Percentiles rank a stretch among this genome's conserved stretches.
phyloP scores from a whole-genome alignment of 306 rosid genomes.

The Citrullus amarus region DNA sequence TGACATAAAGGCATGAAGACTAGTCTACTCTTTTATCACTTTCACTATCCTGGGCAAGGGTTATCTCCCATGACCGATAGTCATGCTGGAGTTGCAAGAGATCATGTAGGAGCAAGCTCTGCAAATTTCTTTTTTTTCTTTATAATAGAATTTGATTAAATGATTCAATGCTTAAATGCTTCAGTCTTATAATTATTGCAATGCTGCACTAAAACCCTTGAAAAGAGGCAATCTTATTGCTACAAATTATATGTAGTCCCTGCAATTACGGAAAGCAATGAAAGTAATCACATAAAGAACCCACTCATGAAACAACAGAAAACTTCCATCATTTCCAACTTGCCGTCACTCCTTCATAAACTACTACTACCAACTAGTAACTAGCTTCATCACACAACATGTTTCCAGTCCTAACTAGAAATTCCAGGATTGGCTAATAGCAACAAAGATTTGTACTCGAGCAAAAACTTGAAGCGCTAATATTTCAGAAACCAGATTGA shows the following conservation, averaged over 20 bases:
- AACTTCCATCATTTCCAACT: background rate
- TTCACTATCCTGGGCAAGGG: background rate
- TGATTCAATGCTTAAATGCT: background rate
- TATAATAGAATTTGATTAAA: background rate
- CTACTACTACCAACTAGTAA: background rate
- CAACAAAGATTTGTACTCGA: background rate
- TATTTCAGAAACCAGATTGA: background rate
- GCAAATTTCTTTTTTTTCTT: background rate
- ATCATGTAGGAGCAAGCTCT: background rate
- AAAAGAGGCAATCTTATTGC: background rate
- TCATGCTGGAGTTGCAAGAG: background rate
- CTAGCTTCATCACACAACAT: background rate
- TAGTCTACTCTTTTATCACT: background rate
- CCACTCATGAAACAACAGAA: background rate
- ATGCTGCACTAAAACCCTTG: background rate
- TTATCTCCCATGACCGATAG: background rate
- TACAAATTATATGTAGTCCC: background rate
- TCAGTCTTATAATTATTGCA: background rate
- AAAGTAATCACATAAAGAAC: background rate
- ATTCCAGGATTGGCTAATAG: background rate
- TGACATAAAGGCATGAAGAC: background rate
- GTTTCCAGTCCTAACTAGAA: background rate
- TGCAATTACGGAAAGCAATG: background rate
- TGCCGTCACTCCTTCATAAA: background rate
- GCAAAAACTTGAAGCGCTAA: background rate